Base-by-base conservation (phyloP, 2,329 filamentous ascomycete species). In the Monilinia fructicola region DNA sequence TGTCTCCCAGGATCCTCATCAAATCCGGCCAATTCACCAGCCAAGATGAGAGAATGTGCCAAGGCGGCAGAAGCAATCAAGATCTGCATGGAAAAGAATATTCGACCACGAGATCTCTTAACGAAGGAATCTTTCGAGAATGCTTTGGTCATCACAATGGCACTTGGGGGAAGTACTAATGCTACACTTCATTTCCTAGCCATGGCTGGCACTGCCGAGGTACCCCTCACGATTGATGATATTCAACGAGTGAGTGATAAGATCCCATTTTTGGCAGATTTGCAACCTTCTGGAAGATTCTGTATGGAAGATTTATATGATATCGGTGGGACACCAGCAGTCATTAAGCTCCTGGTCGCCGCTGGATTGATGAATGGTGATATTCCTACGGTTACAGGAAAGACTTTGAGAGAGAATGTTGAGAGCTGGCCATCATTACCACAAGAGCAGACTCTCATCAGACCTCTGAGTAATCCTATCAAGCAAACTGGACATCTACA, bases 291-390 rank as follows among this genome's bases (percentile, higher is more conserved):
- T 46, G 94, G 94, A 11, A 88, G 89, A 71, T 93, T 93, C 79
- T 88, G 91, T 76, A 95, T 96, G 87, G 91, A 91, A 65, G 93
- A 97, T 74, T 85, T 97, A 4, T 95, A 92, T 80, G 84, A 90
- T 40, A 88, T 96, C 60, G 93, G 93, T 68, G 93, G 93, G 69
- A 92, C 93, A 26, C 92, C 92, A 0, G 88, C 90, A 0, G 91
- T 97, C 2, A 87, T 96, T 77, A 96, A 96, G 79, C 82, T 94
- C 72, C 86, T 97, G 67, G 88, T 96, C 68, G 90, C 90, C 16
- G 87, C 87, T 1, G 85, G 86, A 23, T 81, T 95, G 44, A 83
- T 97, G 54, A 88, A 97, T 76, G 93, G 93, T 68, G 81, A 81
- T 73, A 90, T 94, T 73, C 86, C 85, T 48, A 97, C 93, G 3